These are phyloP conservation scores for Primulina tabacum DNA, from an alignment of 257 asterid species.

Conservation along the genomic window DNA sequence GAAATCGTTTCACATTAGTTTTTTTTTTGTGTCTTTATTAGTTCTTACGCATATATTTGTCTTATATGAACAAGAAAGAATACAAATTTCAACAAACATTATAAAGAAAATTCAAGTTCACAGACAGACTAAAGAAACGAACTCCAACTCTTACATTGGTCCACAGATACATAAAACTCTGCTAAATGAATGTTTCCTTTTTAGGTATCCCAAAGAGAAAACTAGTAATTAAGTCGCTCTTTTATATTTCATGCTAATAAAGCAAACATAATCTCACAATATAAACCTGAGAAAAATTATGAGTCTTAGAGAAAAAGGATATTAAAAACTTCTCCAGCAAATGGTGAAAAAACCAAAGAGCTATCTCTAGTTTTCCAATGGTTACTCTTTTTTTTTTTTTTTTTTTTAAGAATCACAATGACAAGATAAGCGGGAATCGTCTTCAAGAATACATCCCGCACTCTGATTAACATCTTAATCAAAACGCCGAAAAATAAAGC, in stretches of 20 bases:
- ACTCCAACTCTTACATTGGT: too few species aligned
- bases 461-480: neutral
- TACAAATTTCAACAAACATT: neutral
- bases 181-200: neutral
- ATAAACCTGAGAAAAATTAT: neutral
- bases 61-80: too few species aligned
- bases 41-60: too few species aligned
- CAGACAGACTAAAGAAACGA: too few species aligned
- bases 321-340: neutral
- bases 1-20: too few species aligned
- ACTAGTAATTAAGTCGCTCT: neutral
- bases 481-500: neutral
- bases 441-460: neutral
- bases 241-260: neutral
- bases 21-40: too few species aligned
- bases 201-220: neutral
- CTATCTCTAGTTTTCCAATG: neutral
- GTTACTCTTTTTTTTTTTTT: neutral
- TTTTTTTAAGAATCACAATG: neutral
- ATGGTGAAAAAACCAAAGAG: neutral
- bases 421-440: neutral
- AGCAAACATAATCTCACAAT: neutral
- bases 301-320: neutral
- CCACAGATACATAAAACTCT: neutral
- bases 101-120: too few species aligned